Conservation (phyloP, 192 early-diverging fungal genomes). For the Dissophora ornata region DNA sequence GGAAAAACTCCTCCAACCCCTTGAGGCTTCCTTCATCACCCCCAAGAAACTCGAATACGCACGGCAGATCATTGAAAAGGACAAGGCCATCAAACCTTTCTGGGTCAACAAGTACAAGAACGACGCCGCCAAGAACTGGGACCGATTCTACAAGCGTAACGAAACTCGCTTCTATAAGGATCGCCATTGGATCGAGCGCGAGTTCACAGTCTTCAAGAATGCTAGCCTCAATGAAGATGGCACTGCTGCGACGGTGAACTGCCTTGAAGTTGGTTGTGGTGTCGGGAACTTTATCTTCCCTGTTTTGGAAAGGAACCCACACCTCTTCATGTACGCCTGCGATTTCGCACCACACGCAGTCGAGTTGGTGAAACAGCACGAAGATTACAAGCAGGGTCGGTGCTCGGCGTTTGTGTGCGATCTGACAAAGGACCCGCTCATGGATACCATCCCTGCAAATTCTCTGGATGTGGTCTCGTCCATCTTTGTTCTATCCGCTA, state of each 20-base stretch:
- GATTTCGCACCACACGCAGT: constrained; percentile 95
- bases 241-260: constrained; percentile 8
- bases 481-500: constrained; percentile 96
- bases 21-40: constrained; percentile 19
- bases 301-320: constrained; percentile 80
- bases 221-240: neutral
- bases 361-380: constrained; percentile 86
- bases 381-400: constrained; percentile 73
- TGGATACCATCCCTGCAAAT: constrained; percentile 75
- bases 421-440: constrained; percentile 79
- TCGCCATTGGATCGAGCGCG: constrained; percentile 95
- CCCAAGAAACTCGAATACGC: constrained; percentile 65
- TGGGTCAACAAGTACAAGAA: constrained; percentile 85
- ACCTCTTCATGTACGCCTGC: constrained; percentile 90
- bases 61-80: constrained; percentile 67
- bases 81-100: constrained; percentile 75
- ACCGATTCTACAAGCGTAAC: constrained; percentile 87
- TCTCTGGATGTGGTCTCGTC: constrained; percentile 90
- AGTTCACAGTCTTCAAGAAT: constrained; percentile 78
- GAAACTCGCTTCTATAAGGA: constrained; percentile 97
- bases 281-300: constrained; percentile 98
- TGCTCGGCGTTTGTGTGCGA: constrained; percentile 98
- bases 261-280: constrained; percentile 96
- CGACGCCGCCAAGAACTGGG: constrained; percentile 84
- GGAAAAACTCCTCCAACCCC: constrained; percentile 30